Conservation (phyloP, 768 basidiomycete genomes). For the Lactifluus hygrophoroides region DNA sequence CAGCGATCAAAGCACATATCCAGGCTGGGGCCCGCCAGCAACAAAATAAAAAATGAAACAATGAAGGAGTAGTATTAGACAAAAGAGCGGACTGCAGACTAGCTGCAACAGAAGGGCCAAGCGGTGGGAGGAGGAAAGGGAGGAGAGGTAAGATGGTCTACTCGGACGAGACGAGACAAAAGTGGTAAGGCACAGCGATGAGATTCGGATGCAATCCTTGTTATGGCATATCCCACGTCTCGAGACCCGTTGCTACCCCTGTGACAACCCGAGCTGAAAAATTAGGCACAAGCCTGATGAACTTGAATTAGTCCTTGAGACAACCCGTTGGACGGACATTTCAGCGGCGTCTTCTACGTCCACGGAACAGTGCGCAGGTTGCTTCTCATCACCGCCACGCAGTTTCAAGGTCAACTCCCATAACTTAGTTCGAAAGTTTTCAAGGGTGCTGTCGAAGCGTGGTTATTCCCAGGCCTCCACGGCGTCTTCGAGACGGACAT, state of each 20-base stretch:
- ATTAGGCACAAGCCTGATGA: no score
- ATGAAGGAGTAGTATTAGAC: conserved; percentile 15
- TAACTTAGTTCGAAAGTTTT: no score
- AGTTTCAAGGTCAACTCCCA: no score
- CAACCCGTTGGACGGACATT: no score
- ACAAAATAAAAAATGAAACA: conserved; percentile 15
- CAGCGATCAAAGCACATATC: conserved; percentile 29
- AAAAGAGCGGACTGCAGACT: conserved; percentile 45
- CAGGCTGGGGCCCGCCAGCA: conserved; percentile 27
- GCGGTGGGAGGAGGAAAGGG: background rate
- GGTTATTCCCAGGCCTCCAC: no score
- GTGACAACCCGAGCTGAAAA: background rate
- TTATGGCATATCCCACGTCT: background rate
- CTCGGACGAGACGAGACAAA: background rate
- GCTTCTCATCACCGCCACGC: no score
- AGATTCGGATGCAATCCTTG: background rate
- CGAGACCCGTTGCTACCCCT: background rate
- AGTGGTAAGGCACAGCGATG: background rate
- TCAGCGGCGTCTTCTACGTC: no score
- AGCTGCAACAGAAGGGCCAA: conserved; percentile 29
- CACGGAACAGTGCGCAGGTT: no score
- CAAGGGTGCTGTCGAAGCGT: no score
- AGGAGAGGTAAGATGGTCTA: background rate
- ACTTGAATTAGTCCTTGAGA: no score
- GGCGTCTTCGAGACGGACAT: no score